Conservation (phyloP, 352 stramenopile species). For the Globisporangium yorkense region DNA sequence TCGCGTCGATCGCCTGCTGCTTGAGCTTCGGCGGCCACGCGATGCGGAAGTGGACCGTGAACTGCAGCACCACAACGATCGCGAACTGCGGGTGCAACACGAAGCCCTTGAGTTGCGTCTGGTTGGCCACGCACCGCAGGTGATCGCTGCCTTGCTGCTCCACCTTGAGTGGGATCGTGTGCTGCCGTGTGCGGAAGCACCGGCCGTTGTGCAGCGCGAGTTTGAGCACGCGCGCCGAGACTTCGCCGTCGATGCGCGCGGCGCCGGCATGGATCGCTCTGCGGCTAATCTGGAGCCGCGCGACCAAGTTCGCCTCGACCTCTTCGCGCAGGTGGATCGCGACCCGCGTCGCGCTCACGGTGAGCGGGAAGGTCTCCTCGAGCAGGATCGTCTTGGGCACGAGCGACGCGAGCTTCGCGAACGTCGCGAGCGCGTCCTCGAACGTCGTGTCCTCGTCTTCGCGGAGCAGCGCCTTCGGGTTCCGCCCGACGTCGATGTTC, state of each 20-base stretch:
- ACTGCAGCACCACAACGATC: slow-evolving; percentile 84
- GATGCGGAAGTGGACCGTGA: slow-evolving; percentile 78
- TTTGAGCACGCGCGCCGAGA: slow-evolving; percentile 76
- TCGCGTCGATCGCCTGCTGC: slow-evolving; percentile 51
- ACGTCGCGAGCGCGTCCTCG: slow-evolving; percentile 44
- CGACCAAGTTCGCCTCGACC: slow-evolving; percentile 56
- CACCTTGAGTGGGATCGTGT: slow-evolving; percentile 63
- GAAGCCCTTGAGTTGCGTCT: slow-evolving; percentile 62
- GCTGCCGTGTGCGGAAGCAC: slow-evolving; percentile 59
- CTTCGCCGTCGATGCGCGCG: slow-evolving; percentile 44
- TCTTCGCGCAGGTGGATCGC: slow-evolving; percentile 70
- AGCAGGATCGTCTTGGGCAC: slow-evolving; percentile 53
- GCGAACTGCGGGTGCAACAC: slow-evolving; percentile 72
- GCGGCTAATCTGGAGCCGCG: slow-evolving; percentile 57
- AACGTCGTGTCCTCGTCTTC: slow-evolving; percentile 43
- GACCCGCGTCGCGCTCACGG: slow-evolving; percentile 39
- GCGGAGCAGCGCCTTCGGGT: slow-evolving; percentile 45
- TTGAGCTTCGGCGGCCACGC: slow-evolving; percentile 61
- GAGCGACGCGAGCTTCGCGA: slow-evolving; percentile 51
- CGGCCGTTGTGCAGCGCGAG: slow-evolving; percentile 88
- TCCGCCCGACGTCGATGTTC: slow-evolving; percentile 60
- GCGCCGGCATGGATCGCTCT: slow-evolving; percentile 46
- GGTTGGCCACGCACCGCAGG: slow-evolving; percentile 40
- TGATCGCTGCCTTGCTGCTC: slow-evolving; percentile 63
- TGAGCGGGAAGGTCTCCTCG: slow-evolving; percentile 56